Evolutionary conservation across 176 grass and related monocot species (phyloP).

Genomic region (Chloris gayana): DNA sequence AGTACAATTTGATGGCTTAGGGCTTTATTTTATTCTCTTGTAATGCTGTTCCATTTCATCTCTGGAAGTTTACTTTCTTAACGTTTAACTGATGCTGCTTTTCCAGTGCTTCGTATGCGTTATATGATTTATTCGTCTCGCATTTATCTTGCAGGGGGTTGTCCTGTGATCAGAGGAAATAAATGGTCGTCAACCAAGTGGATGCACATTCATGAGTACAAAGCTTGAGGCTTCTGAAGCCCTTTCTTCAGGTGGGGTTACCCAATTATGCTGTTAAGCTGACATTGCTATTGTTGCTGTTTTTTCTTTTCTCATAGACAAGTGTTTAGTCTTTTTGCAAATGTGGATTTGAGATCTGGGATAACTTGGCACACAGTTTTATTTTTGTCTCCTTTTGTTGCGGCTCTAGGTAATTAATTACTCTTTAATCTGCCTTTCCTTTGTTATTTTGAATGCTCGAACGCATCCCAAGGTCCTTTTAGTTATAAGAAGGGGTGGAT

Average conservation of each 20-base stretch:
- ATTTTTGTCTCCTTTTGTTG: neutral
- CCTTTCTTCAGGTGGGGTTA: neutral
- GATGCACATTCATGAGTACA: constrained; percentile 81
- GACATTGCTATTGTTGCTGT: neutral
- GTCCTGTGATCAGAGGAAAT: constrained; percentile 87
- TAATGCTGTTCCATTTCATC: constrained; percentile 3
- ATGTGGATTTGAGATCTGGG: neutral
- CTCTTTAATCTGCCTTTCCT: neutral
- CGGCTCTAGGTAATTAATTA: neutral
- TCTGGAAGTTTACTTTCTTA: neutral
- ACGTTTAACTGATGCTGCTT: neutral
- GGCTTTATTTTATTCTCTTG: neutral
- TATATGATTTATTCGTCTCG: neutral
- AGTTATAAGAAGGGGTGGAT: neutral
- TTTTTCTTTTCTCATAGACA: neutral
- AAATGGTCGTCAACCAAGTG: constrained; percentile 99
- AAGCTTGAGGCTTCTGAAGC: constrained; percentile 44
- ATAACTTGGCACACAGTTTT: neutral
- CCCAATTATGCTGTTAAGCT: neutral
- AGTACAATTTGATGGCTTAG: neutral
- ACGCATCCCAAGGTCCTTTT: neutral
- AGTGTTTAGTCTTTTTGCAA: neutral
- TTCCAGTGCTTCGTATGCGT: neutral
- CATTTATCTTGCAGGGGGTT: constrained; percentile 59
- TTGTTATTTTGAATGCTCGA: neutral